Conservation (phyloP, 2,329 filamentous ascomycete genomes). For the Claviceps africana region DNA sequence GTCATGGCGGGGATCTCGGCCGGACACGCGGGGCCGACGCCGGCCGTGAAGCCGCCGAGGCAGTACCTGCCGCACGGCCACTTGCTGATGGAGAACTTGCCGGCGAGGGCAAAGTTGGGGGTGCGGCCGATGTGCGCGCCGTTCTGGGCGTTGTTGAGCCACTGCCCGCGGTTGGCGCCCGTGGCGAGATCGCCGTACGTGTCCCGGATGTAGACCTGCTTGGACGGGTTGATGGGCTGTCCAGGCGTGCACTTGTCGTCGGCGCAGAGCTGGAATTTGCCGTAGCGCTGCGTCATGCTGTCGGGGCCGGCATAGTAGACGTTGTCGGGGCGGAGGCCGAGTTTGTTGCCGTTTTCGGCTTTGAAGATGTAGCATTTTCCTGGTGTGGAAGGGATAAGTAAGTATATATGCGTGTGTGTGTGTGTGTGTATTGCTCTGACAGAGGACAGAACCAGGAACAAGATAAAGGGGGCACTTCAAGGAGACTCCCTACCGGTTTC, state of each 20-base stretch:
- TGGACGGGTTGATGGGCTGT: constrained; percentile 5
- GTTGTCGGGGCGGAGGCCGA: constrained; percentile 6
- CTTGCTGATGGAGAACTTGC: constrained; percentile 10
- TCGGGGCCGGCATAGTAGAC: constrained; percentile 7
- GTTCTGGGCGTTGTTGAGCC: constrained; percentile 8
- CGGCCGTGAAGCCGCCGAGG: constrained; percentile 7
- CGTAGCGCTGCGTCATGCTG: constrained; percentile 8
- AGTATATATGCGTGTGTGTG: no score
- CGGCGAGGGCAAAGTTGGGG: constrained; percentile 5
- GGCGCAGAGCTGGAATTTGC: constrained; percentile 10
- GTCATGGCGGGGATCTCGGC: constrained; percentile 8
- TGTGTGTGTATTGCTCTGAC: no score
- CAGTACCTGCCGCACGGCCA: constrained; percentile 11
- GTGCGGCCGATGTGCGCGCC: constrained; percentile 7
- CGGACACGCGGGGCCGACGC: constrained; percentile 9
- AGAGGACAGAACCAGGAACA: no score
- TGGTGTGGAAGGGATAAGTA: no score
- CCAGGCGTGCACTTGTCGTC: constrained; percentile 7
- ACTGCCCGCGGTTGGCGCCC: constrained; percentile 7
- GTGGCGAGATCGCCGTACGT: constrained; percentile 7
- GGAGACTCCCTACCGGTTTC: background rate
- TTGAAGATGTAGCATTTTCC: constrained; percentile 10
- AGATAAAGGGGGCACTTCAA: background rate
- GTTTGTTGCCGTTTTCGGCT: constrained; percentile 6
- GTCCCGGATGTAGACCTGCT: constrained; percentile 7